Evolutionary conservation across 805 yeast species (phyloP).

Genomic region (Wickerhamomyces sydowiorum): DNA sequence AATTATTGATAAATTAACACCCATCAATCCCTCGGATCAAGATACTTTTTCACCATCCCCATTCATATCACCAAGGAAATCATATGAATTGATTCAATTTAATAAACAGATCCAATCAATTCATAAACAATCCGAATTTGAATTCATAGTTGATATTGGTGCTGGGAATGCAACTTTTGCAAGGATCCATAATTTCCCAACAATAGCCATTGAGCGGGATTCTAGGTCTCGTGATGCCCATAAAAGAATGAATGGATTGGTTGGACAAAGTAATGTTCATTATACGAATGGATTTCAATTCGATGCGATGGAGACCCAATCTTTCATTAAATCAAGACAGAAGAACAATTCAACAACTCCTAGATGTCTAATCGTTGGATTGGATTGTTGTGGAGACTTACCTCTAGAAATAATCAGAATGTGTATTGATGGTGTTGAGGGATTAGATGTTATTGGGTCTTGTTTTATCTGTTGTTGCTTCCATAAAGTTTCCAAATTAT

Average conservation of each 20-base stretch:
- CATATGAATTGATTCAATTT: conserved; percentile 9
- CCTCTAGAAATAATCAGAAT: background rate
- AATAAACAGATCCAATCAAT: background rate
- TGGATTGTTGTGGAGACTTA: conserved; percentile 13
- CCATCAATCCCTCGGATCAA: no score
- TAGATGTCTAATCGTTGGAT: conserved; percentile 8
- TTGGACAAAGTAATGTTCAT: background rate
- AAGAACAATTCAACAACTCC: conserved; percentile 4
- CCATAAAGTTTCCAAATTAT: conserved; percentile 6
- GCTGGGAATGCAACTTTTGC: conserved; percentile 8
- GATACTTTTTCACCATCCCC: no score
- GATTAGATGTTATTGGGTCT: conserved; percentile 4
- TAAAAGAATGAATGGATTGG: conserved; percentile 4
- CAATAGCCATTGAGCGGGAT: conserved; percentile 4
- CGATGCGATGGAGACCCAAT: background rate
- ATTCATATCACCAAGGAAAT: conserved; percentile 7
- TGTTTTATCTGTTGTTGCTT: conserved; percentile 10
- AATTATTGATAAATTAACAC: no score
- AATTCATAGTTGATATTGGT: conserved; percentile 12
- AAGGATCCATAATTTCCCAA: conserved; percentile 1
- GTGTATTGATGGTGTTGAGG: background rate
- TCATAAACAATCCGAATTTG: background rate
- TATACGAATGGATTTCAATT: background rate
- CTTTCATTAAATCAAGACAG: conserved; percentile 2
- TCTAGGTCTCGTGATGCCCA: background rate